Conservation (phyloP, 495 filamentous ascomycete species). For the Talaromyces ruber region DNA sequence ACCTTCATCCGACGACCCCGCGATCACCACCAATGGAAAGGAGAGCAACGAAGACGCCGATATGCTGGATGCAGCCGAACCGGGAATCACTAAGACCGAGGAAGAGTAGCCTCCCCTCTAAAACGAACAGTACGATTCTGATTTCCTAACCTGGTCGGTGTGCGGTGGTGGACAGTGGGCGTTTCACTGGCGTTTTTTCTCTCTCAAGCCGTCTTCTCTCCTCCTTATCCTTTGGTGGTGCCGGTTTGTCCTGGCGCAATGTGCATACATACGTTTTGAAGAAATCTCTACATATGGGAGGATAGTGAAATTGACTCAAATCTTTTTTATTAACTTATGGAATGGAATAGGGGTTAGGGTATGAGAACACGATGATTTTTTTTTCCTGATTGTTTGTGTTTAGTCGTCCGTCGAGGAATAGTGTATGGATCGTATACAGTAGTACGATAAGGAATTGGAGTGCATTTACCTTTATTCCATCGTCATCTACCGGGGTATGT, state of each 20-base stretch:
- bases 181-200: background rate
- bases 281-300: background rate
- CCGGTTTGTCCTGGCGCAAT: background rate
- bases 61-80: background rate
- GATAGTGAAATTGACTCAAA: background rate
- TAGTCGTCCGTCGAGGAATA: too few species aligned
- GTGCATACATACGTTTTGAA: background rate
- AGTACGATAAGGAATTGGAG: too few species aligned
- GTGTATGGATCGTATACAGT: too few species aligned
- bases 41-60: constrained; percentile 4
- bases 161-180: background rate
- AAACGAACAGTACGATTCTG: too few species aligned
- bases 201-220: background rate
- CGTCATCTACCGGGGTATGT: too few species aligned
- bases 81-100: background rate
- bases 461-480: too few species aligned
- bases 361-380: background rate
- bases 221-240: background rate
- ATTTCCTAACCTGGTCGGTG: background rate
- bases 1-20: constrained; percentile 1
- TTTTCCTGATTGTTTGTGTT: too few species aligned
- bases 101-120: background rate
- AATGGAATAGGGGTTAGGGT: background rate
- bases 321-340: background rate
- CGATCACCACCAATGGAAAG: background rate